Evolutionary conservation across 1,139 yeast species (phyloP), one percentile per base, ranked within the genome.

Genomic region (Kluyveromyces marxianus): DNA sequence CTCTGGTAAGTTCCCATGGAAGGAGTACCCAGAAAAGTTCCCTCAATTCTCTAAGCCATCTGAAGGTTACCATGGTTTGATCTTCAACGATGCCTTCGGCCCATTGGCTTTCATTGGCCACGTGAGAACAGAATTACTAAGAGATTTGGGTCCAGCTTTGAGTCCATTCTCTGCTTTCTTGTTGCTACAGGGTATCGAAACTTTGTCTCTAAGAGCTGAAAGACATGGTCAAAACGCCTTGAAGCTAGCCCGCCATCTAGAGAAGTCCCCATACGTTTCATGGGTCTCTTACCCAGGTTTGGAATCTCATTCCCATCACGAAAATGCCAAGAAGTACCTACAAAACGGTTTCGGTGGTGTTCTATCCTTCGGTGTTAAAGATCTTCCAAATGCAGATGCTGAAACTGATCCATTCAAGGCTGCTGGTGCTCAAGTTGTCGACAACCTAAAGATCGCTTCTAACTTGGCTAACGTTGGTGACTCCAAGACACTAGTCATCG

Each of bases 391-490:
- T 35, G 63, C 69, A 44, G 60, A 65, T 25, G 68, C 70, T 48
- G 67, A 68, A 39, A 66, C 63, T 25, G 79, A 77, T 56, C 81
- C 79, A 52, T 83, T 83, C 70, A 65, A 78, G 55, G 83, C 80
- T 55, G 78, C 89, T 40, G 88, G 95, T 57, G 90, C 90, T 43
- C 75, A 72, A 57, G 86, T 89, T 51, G 96, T 87, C 50, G 96
- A 89, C 67, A 70, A 69, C 54, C 77, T 92, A 66, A 77, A 87
- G 68, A 70, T 92, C 48, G 95, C 95, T 48, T 82, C 95, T 34
- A 87, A 89, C 71, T 77, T 92, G 65, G 97, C 98, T 48, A 92
- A 92, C 61, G 97, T 92, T 49, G 97, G 98, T 64, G 98, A 92
- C 64, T 80, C 90, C 44, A 92, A 90, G 73, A 87, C 97, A 39